Evolutionary conservation across 345 rosid species (phyloP), one percentile per base, ranked within the genome.

Genomic region (Acer saccharum): DNA sequence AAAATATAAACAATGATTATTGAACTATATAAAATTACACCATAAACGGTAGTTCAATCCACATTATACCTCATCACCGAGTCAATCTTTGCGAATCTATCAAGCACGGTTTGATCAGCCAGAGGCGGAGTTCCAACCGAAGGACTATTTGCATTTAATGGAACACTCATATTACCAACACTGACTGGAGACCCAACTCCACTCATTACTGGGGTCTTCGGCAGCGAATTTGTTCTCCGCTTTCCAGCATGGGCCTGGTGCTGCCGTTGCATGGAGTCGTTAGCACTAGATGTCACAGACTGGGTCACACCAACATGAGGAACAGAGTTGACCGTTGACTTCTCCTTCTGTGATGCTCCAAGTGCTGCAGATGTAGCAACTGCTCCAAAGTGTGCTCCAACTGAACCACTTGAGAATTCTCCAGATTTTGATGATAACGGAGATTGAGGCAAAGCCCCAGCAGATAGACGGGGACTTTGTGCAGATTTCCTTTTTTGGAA

Each of bases 391-490:
- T 93, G 92, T 75, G 83, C 84, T 67, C 95, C 98, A 27, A 87
- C 88, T 25, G 99, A 96, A 76, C 97, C 93, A 81, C 89, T 90
- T 64, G 99, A 96, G 82, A 94, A 91, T 78, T 96, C 98, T 61
- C 98, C 99, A 73, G 99, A 94, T 88, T 90, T 96, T 72, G 98
- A 91, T 64, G 99, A 94, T 74, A 90, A 83, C 62, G 99, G 98
- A 72, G 99, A 94, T 64, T 94, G 99, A 76, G 93, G 89, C 81
- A 91, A 83, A 65, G 89, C 87, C 76, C 99, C 98, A 64, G 88
- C 76, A 32, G 98, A 91, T 80, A 94, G 72, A 54, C 93, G 88
- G 23, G 99, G 98, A 84, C 99, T 96, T 80, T 92, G 99, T 58
- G 81, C 91, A 6, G 91, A 65, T 84, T 94, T 87, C 85, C 98